phyloP scores from a whole-genome alignment of 2,329 filamentous ascomycete species.

The Xylaria sp. region DNA sequence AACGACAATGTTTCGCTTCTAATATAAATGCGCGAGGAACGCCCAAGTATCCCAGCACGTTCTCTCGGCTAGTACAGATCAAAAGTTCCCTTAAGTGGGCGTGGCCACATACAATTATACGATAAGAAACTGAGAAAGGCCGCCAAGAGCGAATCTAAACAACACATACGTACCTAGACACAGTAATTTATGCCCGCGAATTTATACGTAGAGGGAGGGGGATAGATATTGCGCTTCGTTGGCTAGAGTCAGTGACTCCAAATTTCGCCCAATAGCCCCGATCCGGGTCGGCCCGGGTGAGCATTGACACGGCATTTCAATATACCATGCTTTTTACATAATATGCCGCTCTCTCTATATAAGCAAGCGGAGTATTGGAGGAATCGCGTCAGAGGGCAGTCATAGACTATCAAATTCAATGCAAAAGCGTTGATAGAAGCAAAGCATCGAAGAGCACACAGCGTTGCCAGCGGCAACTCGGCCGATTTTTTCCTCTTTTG shows the following conservation, averaged over 20 bases:
- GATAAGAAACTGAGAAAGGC: not conserved
- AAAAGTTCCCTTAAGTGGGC: not conserved
- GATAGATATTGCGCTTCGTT: not conserved
- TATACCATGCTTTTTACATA: too few relatives aligned
- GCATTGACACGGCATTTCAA: too few relatives aligned
- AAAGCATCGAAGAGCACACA: too few relatives aligned
- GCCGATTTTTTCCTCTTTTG: too few relatives aligned
- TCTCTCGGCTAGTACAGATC: not conserved
- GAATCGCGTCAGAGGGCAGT: too few relatives aligned
- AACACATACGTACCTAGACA: too few relatives aligned
- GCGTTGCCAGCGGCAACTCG: too few relatives aligned
- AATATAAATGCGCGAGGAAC: not conserved
- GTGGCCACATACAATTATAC: not conserved
- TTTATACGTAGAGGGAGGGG: constrained; percentile 7
- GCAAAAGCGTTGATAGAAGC: too few relatives aligned
- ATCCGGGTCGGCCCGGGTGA: not conserved
- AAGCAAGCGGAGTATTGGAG: too few relatives aligned
- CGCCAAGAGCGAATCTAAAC: not conserved
- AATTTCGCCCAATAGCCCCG: not conserved
- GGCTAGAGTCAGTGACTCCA: not conserved
- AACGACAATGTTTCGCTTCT: not conserved
- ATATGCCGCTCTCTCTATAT: too few relatives aligned
- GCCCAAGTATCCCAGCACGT: not conserved
- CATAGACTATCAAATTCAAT: too few relatives aligned
- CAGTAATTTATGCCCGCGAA: not conserved